Conservation (phyloP, 2,329 filamentous ascomycete genomes). For the Sarocladiaceae sp. region DNA sequence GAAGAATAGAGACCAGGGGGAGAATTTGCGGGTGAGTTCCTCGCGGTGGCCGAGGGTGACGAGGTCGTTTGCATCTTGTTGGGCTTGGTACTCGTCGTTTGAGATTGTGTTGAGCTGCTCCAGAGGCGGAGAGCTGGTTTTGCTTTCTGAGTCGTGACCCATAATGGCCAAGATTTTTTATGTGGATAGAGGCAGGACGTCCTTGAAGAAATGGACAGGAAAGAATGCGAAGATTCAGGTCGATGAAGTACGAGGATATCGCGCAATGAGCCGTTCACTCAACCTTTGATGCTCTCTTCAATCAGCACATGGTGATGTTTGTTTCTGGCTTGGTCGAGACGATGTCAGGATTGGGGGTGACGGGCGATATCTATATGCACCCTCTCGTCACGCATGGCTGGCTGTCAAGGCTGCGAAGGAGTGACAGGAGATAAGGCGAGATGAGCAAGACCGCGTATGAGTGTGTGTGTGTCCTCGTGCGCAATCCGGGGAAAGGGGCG, state of each 20-base stretch:
- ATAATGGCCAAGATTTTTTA: too few relatives aligned
- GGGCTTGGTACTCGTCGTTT: slow-evolving; percentile 9
- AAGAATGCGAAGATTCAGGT: too few relatives aligned
- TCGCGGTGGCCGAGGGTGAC: slow-evolving; percentile 21
- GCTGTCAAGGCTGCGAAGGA: too few relatives aligned
- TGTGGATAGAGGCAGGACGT: too few relatives aligned
- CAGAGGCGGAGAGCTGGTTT: neutral
- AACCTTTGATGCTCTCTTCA: too few relatives aligned
- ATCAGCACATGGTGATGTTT: neutral
- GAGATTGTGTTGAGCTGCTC: slow-evolving; percentile 3
- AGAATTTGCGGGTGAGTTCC: slow-evolving; percentile 32
- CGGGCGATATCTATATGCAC: slow-evolving; percentile 1
- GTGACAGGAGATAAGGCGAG: neutral
- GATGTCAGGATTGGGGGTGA: neutral
- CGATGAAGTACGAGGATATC: too few relatives aligned
- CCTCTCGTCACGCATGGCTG: too few relatives aligned
- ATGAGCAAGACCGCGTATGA: too few relatives aligned
- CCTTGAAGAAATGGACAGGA: too few relatives aligned
- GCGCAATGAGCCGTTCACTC: too few relatives aligned
- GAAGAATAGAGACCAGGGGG: slow-evolving; percentile 43
- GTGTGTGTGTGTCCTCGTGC: too few relatives aligned
- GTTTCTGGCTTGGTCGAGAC: neutral
- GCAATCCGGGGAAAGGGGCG: too few relatives aligned
- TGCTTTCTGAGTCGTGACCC: neutral
- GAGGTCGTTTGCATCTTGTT: slow-evolving; percentile 20